Conservation (phyloP, 805 yeast species). For the Lachancea thermotolerans region DNA sequence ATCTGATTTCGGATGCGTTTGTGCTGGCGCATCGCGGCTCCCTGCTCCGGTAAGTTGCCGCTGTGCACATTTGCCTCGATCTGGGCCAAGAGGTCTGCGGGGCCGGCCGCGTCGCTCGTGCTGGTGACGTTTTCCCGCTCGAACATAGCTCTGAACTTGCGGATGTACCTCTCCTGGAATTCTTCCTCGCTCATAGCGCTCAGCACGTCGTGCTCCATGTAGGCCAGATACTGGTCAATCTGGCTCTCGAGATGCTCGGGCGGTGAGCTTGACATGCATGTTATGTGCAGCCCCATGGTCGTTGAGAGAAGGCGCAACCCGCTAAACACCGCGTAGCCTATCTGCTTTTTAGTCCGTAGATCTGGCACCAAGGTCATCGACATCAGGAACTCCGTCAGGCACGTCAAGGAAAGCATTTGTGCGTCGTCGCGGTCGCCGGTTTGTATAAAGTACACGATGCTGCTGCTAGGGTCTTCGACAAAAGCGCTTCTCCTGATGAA, state of each 20-base stretch:
- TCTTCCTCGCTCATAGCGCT: slow-evolving; percentile 27
- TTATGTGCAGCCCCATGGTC: slow-evolving; percentile 52
- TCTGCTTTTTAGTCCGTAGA: slow-evolving; percentile 47
- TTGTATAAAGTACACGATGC: slow-evolving; percentile 50
- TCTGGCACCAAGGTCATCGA: slow-evolving; percentile 39
- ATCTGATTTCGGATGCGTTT: slow-evolving; percentile 46
- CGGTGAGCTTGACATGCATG: slow-evolving; percentile 46
- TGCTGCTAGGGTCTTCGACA: slow-evolving; percentile 43
- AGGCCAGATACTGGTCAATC: slow-evolving; percentile 42
- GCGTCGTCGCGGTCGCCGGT: slow-evolving; percentile 42
- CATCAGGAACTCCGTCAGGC: slow-evolving; percentile 42
- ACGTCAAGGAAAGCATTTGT: slow-evolving; percentile 36
- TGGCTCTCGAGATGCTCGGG: slow-evolving; percentile 38
- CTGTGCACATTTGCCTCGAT: slow-evolving; percentile 32
- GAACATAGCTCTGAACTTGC: slow-evolving; percentile 32
- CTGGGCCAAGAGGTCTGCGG: slow-evolving; percentile 32
- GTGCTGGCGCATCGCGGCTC: slow-evolving; percentile 37
- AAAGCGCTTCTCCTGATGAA: slow-evolving; percentile 32
- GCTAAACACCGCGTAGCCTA: slow-evolving; percentile 58
- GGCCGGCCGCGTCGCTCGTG: slow-evolving; percentile 24
- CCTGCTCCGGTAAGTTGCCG: slow-evolving; percentile 22
- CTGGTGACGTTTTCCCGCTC: slow-evolving; percentile 8
- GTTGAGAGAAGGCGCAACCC: slow-evolving; percentile 47
- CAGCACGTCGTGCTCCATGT: slow-evolving; percentile 34
- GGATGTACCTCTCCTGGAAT: slow-evolving; percentile 33